Evolutionary conservation across 2,329 filamentous ascomycete genomes (phyloP).

Genomic region (Parasarocladium wereldwijsianum): DNA sequence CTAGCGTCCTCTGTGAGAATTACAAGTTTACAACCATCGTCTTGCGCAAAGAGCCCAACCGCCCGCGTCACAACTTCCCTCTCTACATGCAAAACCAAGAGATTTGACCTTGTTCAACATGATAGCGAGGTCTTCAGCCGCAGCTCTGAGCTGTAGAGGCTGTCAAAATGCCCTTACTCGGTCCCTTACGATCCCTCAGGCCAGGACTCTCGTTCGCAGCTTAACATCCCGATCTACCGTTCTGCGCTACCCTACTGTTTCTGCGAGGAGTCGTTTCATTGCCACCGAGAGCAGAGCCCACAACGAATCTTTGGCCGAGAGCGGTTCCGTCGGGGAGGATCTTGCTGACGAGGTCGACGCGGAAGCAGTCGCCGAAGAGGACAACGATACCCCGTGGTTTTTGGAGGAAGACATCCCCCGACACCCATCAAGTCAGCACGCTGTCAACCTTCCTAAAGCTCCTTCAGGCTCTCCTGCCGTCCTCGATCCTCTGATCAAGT

Average conservation of each 20-base stretch:
- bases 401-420: constrained; percentile 54
- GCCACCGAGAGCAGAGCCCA: too few species aligned
- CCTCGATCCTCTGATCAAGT: constrained; percentile 57
- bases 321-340: background rate
- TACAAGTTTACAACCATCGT: too few species aligned
- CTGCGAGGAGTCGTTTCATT: too few species aligned
- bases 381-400: constrained; percentile 81
- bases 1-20: too few species aligned
- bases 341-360: background rate
- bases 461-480: constrained; percentile 59
- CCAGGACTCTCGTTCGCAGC: background rate
- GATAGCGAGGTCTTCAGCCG: constrained; percentile 5
- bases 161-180: constrained; percentile 5
- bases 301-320: constrained; percentile 19
- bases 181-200: too few species aligned
- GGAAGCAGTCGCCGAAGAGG: too few species aligned
- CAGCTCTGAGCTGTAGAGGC: constrained; percentile 6
- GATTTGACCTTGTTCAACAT: too few species aligned
- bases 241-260: too few species aligned
- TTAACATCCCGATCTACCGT: constrained; percentile 2
- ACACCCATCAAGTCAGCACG: constrained; percentile 32
- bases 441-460: constrained; percentile 32
- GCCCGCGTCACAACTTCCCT: too few species aligned
- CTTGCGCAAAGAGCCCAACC: too few species aligned
- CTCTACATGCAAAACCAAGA: background rate